Base-by-base conservation (phyloP, 495 filamentous ascomycete species). In the Penicillium canescens region DNA sequence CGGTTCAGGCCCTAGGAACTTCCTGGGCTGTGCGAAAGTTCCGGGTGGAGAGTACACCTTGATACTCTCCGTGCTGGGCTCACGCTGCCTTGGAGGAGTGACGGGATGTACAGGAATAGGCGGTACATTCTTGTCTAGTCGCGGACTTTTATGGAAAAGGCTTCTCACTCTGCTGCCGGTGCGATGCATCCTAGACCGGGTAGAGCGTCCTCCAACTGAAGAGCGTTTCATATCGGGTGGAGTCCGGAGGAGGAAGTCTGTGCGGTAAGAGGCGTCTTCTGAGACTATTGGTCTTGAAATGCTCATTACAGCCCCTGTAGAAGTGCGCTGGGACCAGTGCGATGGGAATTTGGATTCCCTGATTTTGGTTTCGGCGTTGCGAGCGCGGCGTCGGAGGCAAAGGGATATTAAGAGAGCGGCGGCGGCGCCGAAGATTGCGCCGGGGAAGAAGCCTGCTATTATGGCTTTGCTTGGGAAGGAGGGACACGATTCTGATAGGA, bases 41-140 rank as follows among this genome's bases (percentile, higher is more conserved):
- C 71, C 73, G 9, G 82, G 82, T 48, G 89, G 86, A 5, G 85
- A 82, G 67, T 87, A 90, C 12, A 91, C 78, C 56, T 84, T 82
- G 61, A 90, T 90, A 67, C 81, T 86, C 65, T 87, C 83, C 31
- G 71, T 80, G 58, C 85, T 87, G 1, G 77, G 74, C 61, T 83
- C 76, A 2, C 81, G 72, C 38, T 75, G 64, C n/a, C 55, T 49
- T 4, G 72, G 66, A 0, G 71, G 67, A 21, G 74, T 68, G 35
- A 70, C 40, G 1, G 71, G 70, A 39, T 60, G 21, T 4, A 35
- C 38, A 24, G 66, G 60, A 0, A 64, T 18, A 4, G 63, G 60
- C 3, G 66, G 60, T 7, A 62, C 49, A 35, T 61, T 57, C 16
- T 60, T 60, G 23, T 68, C 56, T 18, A 46, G n/a, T 45, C 26